Base-by-base conservation (phyloP, 805 yeast species). In the Martiniozyma abietophila region DNA sequence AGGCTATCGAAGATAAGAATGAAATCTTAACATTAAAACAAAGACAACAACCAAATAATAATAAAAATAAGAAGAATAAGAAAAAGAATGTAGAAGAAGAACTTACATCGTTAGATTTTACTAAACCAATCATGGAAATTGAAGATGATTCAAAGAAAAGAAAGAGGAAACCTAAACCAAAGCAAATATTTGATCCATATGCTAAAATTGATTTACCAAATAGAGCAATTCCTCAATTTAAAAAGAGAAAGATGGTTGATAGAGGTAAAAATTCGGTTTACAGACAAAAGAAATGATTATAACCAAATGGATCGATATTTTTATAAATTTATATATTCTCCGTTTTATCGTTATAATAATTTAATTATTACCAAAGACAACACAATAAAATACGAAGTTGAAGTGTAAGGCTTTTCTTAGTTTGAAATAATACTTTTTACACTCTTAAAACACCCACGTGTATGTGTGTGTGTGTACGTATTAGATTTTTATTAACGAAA, bases 131-230 rank as follows among this genome's bases (percentile, higher is more conserved):
- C 29, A 40, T 52, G 42, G 18, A 41, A 16, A 37, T 18, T 23
- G 33, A 25, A 19, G 37, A 26, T 18, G 46, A 47, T 24, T 46
- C 36, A 34, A 9, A 21, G 24, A 36, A 35, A 20, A 9, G 20
- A 12, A 39, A 40, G 31, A 42, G 36, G 34, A 43, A 47, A 19
- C 36, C 38, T 33, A 54, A 51, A 30, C 44, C 46, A 36, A 65
- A 67, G 45, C 56, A 60, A 35, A 48, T 67, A 7, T 79, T 72
- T 42, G 79, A 79, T 54, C 85, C 86, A 4, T 79, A 75, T 43
- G 52, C 65, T 14, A 62, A 42, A 23, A 43, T 46, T 16, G 47
- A 43, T 15, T 31, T 36, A 11, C 36, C 36, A 4, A 44, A 45
- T 24, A 34, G 41, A 17, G 47, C 43, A 15, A 33, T 50, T 12